Percentiles rank a stretch among this genome's conserved stretches.
Evolutionary conservation across 2,329 filamentous ascomycete species (phyloP).

Genomic region (Aspergillus jensenii): DNA sequence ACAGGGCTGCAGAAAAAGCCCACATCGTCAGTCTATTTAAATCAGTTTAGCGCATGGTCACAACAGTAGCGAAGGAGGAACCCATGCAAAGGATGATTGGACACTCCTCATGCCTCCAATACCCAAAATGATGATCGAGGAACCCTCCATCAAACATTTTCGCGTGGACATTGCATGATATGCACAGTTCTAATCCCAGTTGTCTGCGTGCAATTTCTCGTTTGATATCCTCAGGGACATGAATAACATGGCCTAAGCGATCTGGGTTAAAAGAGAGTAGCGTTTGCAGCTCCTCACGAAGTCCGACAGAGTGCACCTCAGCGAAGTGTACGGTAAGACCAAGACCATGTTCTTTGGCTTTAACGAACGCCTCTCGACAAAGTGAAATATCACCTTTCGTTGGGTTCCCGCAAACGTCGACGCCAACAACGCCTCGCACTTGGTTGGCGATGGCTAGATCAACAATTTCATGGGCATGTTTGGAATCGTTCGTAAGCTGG

Average conservation of each 20-base stretch:
- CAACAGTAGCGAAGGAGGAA: conserved; percentile 21
- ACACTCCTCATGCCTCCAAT: conserved; percentile 63
- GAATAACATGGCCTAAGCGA: conserved; percentile 75
- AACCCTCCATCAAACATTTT: conserved; percentile 68
- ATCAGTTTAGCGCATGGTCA: conserved; percentile 16
- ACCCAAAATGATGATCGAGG: conserved; percentile 72
- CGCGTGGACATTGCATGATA: conserved; percentile 78
- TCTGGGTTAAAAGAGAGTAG: conserved; percentile 67
- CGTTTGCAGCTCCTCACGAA: conserved; percentile 60
- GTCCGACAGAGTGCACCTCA: conserved; percentile 61
- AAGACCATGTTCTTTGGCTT: conserved; percentile 57
- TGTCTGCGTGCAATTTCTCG: conserved; percentile 53
- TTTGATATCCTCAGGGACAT: conserved; percentile 64
- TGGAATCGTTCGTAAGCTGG: conserved; percentile 51
- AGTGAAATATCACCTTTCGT: conserved; percentile 59
- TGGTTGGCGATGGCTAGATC: conserved; percentile 60
- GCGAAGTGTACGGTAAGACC: conserved; percentile 76
- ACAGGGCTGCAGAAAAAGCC: conserved; percentile 75
- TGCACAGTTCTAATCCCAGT: conserved; percentile 71
- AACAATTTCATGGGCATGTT: conserved; percentile 62
- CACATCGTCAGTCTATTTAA: conserved; percentile 72
- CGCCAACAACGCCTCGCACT: conserved; percentile 61
- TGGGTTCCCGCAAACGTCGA: conserved; percentile 80
- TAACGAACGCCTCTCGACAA: conserved; percentile 60
- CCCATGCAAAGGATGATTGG: conserved; percentile 69